Percentiles rank a stretch among this genome's conserved stretches.
Conservation (phyloP, 2,329 filamentous ascomycete species). For the Paraconiothyrium sp. region DNA sequence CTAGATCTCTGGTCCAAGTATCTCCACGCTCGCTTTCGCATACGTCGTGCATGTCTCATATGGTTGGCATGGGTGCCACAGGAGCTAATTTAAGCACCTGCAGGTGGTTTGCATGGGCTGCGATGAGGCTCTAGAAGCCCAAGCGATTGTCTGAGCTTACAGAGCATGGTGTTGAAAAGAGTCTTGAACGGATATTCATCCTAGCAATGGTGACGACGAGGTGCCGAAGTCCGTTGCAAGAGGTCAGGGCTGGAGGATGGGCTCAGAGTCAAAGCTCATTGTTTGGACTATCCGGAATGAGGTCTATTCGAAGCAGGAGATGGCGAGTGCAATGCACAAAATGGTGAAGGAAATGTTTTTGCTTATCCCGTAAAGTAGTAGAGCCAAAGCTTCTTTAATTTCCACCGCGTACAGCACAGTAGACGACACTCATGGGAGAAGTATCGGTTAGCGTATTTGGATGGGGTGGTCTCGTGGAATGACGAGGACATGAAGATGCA, state of each 20-base stretch:
- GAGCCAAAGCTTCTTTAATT: neutral
- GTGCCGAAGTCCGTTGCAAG: slow-evolving; percentile 3
- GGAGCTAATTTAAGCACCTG: neutral
- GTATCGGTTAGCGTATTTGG: neutral
- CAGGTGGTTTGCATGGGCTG: slow-evolving; percentile 3
- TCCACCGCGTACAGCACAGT: neutral
- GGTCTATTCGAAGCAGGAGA: neutral
- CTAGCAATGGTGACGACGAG: neutral
- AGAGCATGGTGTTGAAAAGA: neutral
- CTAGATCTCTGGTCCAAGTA: neutral
- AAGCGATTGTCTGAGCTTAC: neutral
- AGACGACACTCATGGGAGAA: neutral
- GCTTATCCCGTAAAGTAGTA: neutral
- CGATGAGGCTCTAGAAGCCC: neutral
- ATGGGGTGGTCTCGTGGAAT: neutral
- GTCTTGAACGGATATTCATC: neutral
- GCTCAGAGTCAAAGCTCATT: neutral
- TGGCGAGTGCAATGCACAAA: neutral
- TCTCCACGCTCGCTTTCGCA: neutral
- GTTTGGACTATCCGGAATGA: neutral
- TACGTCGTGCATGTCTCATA: neutral
- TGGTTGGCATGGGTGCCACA: neutral
- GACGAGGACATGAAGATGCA: neutral
- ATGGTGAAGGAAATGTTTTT: neutral
- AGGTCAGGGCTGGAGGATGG: neutral